Evolutionary conservation across 352 stramenopile species (phyloP).

Genomic region (Pythium dissimile): DNA sequence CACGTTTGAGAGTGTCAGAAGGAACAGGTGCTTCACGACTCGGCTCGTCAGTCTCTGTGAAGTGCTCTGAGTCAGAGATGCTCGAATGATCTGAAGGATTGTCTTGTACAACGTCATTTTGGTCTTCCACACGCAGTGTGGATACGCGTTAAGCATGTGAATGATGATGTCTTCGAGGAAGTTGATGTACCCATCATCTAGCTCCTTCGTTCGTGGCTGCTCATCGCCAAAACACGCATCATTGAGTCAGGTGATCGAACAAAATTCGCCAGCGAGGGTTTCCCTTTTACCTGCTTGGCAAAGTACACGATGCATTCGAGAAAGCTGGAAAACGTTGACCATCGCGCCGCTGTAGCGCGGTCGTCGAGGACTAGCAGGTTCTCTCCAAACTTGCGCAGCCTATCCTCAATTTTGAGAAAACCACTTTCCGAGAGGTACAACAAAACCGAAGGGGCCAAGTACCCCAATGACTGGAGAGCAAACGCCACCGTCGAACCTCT

Average conservation of each 20-base stretch:
- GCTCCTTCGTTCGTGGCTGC: slow-evolving; percentile 5
- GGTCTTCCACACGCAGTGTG: slow-evolving; percentile 55
- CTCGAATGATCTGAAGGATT: slow-evolving; percentile 41
- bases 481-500: slow-evolving; percentile 40
- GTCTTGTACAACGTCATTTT: slow-evolving; percentile 55
- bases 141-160: slow-evolving; percentile 62
- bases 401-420: slow-evolving; percentile 65
- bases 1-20: slow-evolving; percentile 67
- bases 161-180: slow-evolving; percentile 57
- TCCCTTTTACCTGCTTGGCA: slow-evolving; percentile 47
- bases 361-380: slow-evolving; percentile 56
- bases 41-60: slow-evolving; percentile 41
- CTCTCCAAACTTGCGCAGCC: slow-evolving; percentile 66
- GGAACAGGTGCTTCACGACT: slow-evolving; percentile 52
- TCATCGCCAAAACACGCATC: too few relatives aligned
- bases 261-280: too few relatives aligned
- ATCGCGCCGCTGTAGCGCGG: slow-evolving; percentile 47
- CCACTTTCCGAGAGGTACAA: slow-evolving; percentile 46
- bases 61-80: slow-evolving; percentile 32
- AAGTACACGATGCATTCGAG: slow-evolving; percentile 58
- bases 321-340: slow-evolving; percentile 52
- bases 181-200: slow-evolving; percentile 47
- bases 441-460: slow-evolving; percentile 39
- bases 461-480: slow-evolving; percentile 50
- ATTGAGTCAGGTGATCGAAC: too few relatives aligned